A percentile compares a stretch with the other conserved stretches of the same genome.
These are phyloP conservation scores for Cercospora brassicicola DNA, from an alignment of 2,329 filamentous ascomycete genomes.

Conservation along the genomic window DNA sequence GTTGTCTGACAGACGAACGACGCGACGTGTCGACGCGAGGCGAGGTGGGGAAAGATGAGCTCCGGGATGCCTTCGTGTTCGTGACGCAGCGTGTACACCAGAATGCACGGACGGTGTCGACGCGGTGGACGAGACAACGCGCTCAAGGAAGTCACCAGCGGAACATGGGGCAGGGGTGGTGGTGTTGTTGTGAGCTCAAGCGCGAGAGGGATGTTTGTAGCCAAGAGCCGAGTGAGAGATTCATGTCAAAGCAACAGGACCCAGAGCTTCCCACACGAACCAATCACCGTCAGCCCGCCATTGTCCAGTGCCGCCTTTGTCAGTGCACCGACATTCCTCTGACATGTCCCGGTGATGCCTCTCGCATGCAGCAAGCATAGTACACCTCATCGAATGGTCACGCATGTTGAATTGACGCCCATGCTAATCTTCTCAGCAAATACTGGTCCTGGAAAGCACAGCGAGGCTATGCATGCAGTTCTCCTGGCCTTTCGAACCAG, in stretches of 20 bases:
- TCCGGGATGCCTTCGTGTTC: neutral
- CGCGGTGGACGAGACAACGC: neutral
- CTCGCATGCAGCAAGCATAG: neutral
- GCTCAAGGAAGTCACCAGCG: neutral
- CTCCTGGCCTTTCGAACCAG: neutral
- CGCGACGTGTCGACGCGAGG: slow-evolving; percentile 6
- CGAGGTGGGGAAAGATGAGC: neutral
- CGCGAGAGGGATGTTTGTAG: neutral
- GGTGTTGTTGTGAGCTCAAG: slow-evolving; percentile 1
- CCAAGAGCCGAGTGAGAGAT: slow-evolving; percentile 3
- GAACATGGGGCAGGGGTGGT: neutral
- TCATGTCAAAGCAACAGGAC: slow-evolving; percentile 4
- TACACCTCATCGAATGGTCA: neutral
- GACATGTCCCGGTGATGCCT: neutral
- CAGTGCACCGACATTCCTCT: neutral
- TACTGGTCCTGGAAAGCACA: neutral
- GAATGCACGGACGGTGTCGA: neutral
- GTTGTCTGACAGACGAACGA: neutral
- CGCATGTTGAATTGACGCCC: neutral
- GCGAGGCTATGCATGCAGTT: neutral
- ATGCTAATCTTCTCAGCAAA: neutral
- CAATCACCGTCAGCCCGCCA: neutral
- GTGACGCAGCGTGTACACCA: neutral
- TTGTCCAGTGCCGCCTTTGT: neutral
- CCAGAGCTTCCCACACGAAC: neutral